Evolutionary conservation across 2,329 filamentous ascomycete species (phyloP), one percentile per base, ranked within the genome.

Genomic region (Hypoxylon sp.): DNA sequence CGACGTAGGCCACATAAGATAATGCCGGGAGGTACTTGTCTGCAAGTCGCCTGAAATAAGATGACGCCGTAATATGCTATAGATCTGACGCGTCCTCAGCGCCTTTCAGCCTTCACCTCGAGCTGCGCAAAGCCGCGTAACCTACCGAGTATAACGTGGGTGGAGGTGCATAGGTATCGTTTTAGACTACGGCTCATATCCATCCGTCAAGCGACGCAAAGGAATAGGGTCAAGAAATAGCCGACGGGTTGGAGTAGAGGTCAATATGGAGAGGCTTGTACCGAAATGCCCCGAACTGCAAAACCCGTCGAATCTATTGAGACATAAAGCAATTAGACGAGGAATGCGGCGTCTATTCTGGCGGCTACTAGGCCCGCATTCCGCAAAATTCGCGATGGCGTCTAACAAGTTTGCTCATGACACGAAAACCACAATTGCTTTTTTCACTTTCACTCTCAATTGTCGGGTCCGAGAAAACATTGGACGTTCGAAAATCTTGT

Each of bases 161-260:
- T 48, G 38, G 38, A 57, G 18, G 54, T 57, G 32, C 38, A 36
- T 22, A n/a, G n/a, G n/a, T n/a, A 56, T 61, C 54, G 57, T 52
- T 65, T 65, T 58, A 28, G 52, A 58, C 28, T 18, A 38, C 58
- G 59, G 65, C 58, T 12, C 48, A 45, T 57, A 60, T 40, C 40
- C 46, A 68, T 67, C 67, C 67, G 67, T 65, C 54, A 65, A 65
- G 64, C 61, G 64, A 67, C 16, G 57, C 28, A 54, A 65, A 56
- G 28, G 50, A 50, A 62, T 57, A 20, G 32, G 11, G 51, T 22
- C 45, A 56, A 40, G 50, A 64, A 65, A 69, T 67, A 67, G 64
- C 67, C 67, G 67, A 46, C 33, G 55, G 14, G 32, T 48, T 22
- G 58, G 49, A 45, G 45, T 22, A 61, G 49, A 45, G 45, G 16